These are phyloP conservation scores for Avena eriantha DNA, from an alignment of 176 grass and related monocot species.

Conservation along the genomic window DNA sequence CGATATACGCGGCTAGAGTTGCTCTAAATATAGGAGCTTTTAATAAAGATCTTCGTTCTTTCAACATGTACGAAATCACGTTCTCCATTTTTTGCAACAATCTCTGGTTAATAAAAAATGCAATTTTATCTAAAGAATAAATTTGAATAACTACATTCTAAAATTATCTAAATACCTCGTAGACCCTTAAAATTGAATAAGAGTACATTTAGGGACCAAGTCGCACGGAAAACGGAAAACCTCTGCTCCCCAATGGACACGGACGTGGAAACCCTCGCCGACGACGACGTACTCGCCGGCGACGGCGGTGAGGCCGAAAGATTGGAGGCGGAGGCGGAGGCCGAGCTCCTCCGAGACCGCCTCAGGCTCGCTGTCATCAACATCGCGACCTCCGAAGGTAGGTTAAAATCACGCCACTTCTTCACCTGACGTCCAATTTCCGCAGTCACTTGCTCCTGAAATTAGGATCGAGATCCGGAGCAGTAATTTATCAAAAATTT, in stretches of 20 bases:
- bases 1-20: too few relatives aligned
- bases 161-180: neutral
- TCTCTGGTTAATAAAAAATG: too few relatives aligned
- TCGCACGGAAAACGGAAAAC: neutral
- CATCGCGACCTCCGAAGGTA: constrained; percentile 77
- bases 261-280: constrained; percentile 45
- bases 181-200: neutral
- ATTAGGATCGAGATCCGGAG: constrained; percentile 12
- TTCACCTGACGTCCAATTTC: neutral
- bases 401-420: neutral
- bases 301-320: constrained; percentile 44
- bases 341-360: constrained; percentile 65
- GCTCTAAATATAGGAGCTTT: too few relatives aligned
- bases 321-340: constrained; percentile 56
- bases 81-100: too few relatives aligned
- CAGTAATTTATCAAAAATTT: neutral
- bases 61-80: too few relatives aligned
- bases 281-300: constrained; percentile 16
- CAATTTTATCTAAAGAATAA: too few relatives aligned
- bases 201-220: neutral
- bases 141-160: too few relatives aligned
- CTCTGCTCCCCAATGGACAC: constrained; percentile 9
- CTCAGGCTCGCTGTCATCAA: constrained; percentile 80
- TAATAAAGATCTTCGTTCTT: too few relatives aligned
- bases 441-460: constrained; percentile 9